Evolutionary conservation across 2,329 filamentous ascomycete genomes (phyloP), one percentile per base, ranked within the genome.

Genomic region (Myriosclerotinia curreyana): DNA sequence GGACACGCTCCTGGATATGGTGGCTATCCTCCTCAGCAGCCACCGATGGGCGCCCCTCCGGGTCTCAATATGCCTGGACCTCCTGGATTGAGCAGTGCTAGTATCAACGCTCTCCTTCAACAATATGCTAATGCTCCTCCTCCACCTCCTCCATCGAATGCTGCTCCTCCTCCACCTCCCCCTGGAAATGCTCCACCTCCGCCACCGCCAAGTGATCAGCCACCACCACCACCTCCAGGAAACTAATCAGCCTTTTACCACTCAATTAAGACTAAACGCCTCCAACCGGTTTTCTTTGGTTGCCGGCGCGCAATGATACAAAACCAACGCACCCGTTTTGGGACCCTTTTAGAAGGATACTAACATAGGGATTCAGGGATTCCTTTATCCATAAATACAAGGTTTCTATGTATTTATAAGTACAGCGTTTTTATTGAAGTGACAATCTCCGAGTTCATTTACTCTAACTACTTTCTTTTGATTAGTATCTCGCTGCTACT

Each of bases 31-130:
- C 70, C 77, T 65, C 74, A 75, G 61, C 76, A 76, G 67, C 73
- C 74, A 66, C 73, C 75, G 25, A 81, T 82, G 76, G 77, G 78
- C 46, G 77, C 80, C 78, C 68, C 76, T 72, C 66, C 75, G 22
- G 62, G 62, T 52, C 62, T 64, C 20, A 61, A 50, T 52, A 77
- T 77, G 38, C 67, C 75, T 20, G 62, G 53, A 50, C 78, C 78
- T 48, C 76, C 77, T 68, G 81, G 80, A 60, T 78, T 86, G 52
- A 78, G 79, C 66, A 82, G 80, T 65, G 82, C 83, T 66, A 85
- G 84, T 49, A 79, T 88, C 66, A 86, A 83, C 73, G 83, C 85
- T 54, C 79, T 91, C 65, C 87, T 89, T 71, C 85, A 89, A 75
- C 86, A 87, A 71, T 90, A 76, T 51, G 53, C 31, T 15, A 78